Evolutionary conservation across 2,329 filamentous ascomycete species (phyloP).

Genomic region (Trichophaea hybrida): DNA sequence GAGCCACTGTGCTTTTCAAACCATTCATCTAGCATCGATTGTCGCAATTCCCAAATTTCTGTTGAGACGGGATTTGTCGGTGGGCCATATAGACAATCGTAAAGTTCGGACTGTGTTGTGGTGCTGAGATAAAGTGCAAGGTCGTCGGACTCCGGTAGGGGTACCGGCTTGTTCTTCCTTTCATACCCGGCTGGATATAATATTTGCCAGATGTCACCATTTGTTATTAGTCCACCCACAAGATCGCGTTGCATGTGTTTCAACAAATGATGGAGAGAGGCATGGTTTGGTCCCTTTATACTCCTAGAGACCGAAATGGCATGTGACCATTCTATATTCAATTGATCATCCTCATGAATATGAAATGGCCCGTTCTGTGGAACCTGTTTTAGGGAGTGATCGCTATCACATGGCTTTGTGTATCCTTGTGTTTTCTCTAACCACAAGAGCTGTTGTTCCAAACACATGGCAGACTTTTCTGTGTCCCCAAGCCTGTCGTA

Average conservation of each 20-base stretch:
- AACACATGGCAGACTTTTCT: no score
- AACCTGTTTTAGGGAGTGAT: no score
- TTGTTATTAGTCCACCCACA: not conserved
- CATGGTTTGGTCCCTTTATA: not conserved
- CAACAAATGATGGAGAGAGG: not conserved
- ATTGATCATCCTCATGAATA: not conserved
- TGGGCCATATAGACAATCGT: not conserved
- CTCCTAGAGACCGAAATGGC: no score
- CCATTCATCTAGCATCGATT: not conserved
- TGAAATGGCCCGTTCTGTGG: not conserved
- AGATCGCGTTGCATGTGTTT: not conserved
- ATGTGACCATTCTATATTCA: not conserved
- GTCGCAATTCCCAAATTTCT: not conserved
- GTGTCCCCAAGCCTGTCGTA: no score
- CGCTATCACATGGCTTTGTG: no score
- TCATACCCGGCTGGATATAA: not conserved
- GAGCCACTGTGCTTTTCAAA: not conserved
- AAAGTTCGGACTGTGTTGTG: not conserved
- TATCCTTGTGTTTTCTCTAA: no score
- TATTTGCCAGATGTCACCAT: not conserved
- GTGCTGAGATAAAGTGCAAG: not conserved
- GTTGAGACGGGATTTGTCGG: not conserved
- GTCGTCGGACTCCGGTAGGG: not conserved
- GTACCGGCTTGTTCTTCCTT: not conserved
- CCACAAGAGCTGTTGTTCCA: no score